Evolutionary conservation across 441 rosid genomes (phyloP).

Genomic region (Adansonia rubrostipa): DNA sequence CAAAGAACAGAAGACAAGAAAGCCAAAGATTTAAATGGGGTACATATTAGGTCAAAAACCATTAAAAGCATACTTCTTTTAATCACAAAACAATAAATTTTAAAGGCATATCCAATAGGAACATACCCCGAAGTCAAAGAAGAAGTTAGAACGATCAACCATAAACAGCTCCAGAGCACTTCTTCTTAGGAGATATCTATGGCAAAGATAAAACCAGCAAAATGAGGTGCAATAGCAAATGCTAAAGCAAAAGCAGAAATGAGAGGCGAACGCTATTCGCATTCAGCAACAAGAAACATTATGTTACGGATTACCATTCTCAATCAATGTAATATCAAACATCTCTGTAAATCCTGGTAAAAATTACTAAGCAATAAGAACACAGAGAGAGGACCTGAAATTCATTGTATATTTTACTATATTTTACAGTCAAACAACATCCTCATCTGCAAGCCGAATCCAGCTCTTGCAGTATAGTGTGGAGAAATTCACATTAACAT

Average conservation of each 20-base stretch:
- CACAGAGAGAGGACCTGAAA: slow-evolving; percentile 7
- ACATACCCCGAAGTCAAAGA: slow-evolving; percentile 97
- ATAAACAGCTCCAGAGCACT: slow-evolving; percentile 98
- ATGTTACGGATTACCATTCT: background rate
- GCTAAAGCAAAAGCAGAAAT: slow-evolving; percentile 5
- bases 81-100: slow-evolving; percentile 21
- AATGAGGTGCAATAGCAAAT: slow-evolving; percentile 29
- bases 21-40: slow-evolving; percentile 25
- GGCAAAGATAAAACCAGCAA: slow-evolving; percentile 28
- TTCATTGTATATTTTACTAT: slow-evolving; percentile 10
- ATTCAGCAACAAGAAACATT: slow-evolving; percentile 7
- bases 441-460: background rate
- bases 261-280: background rate
- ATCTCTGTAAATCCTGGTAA: background rate
- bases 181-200: slow-evolving; percentile 94
- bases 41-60: slow-evolving; percentile 27
- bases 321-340: slow-evolving; percentile 17
- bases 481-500: background rate
- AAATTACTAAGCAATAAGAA: slow-evolving; percentile 13
- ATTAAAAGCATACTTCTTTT: slow-evolving; percentile 18
- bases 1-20: background rate
- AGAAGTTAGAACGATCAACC: slow-evolving; percentile 97
- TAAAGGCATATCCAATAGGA: slow-evolving; percentile 28
- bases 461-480: slow-evolving; percentile 15
- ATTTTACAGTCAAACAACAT: slow-evolving; percentile 16